Percentiles rank a stretch among this genome's conserved stretches.
phyloP scores from a whole-genome alignment of 805 yeast species.

The Myxozyma vanderwaltii region DNA sequence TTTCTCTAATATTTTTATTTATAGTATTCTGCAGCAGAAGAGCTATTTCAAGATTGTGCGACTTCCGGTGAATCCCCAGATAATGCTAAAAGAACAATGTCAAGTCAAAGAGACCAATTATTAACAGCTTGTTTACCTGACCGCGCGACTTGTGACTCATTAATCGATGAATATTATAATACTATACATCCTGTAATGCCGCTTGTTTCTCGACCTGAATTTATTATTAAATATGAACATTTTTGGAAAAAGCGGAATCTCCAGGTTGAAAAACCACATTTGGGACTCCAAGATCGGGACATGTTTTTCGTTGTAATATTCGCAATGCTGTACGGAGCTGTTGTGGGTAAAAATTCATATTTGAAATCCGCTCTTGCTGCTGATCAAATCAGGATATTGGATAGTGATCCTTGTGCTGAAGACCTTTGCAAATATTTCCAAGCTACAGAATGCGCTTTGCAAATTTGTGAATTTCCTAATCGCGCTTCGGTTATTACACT shows the following conservation, averaged over 20 bases:
- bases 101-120: not conserved
- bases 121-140: not conserved
- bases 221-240: not conserved
- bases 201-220: not conserved
- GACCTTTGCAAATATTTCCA: not conserved
- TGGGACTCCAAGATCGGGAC: not conserved
- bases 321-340: constrained; percentile 4
- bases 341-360: not conserved
- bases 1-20: no score
- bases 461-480: constrained; percentile 3
- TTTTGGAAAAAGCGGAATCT: constrained; percentile 3
- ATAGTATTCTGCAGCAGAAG: not conserved
- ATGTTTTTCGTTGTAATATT: constrained; percentile 10
- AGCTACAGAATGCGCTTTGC: constrained; percentile 3
- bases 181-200: constrained; percentile 11
- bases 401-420: not conserved
- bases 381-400: not conserved
- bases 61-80: not conserved
- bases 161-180: constrained; percentile 2
- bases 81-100: not conserved
- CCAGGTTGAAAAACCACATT: not conserved
- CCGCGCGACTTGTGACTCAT: constrained; percentile 1
- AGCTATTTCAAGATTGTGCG: not conserved
- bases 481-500: constrained; percentile 2
- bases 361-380: not conserved